phyloP scores from a whole-genome alignment of 2,329 filamentous ascomycete species.

The Fusarium vanettenii region DNA sequence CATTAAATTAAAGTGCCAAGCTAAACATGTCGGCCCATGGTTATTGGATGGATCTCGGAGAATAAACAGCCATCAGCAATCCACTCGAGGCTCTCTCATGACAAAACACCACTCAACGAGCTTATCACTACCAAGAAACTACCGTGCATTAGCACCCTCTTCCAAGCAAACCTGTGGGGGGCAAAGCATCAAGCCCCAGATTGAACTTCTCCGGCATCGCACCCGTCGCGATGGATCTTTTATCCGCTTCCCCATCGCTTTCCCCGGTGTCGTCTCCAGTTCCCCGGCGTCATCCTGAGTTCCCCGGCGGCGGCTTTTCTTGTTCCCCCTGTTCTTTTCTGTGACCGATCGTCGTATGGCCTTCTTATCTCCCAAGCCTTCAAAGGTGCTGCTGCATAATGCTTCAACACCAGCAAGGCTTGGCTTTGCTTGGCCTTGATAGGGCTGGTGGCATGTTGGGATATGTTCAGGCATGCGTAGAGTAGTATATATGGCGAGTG shows the following conservation, averaged over 20 bases:
- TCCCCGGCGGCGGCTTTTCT: slow-evolving; percentile 64
- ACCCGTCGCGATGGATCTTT: not conserved
- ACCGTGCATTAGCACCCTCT: not conserved
- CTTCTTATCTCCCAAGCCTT: slow-evolving; percentile 4
- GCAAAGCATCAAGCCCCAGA: not conserved
- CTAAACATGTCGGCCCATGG: not conserved
- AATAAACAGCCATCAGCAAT: not conserved
- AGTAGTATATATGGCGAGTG: not conserved
- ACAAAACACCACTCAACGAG: not conserved
- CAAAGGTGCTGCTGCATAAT: not conserved
- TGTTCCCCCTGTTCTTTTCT: not conserved
- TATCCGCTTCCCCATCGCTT: not conserved
- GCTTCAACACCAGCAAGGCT: not conserved
- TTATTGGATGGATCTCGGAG: not conserved
- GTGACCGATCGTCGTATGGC: not conserved
- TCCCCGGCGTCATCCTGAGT: not conserved
- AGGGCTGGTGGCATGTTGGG: not conserved
- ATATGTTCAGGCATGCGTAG: not conserved
- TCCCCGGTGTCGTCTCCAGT: not conserved
- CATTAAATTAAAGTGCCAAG: not conserved
- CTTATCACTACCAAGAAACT: not conserved
- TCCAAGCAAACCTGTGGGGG: not conserved
- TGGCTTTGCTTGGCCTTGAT: not conserved
- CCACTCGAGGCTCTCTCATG: not conserved
- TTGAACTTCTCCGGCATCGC: not conserved